Evolutionary conservation across 352 stramenopile genomes (phyloP).

Genomic region (Discostella stelligera): DNA sequence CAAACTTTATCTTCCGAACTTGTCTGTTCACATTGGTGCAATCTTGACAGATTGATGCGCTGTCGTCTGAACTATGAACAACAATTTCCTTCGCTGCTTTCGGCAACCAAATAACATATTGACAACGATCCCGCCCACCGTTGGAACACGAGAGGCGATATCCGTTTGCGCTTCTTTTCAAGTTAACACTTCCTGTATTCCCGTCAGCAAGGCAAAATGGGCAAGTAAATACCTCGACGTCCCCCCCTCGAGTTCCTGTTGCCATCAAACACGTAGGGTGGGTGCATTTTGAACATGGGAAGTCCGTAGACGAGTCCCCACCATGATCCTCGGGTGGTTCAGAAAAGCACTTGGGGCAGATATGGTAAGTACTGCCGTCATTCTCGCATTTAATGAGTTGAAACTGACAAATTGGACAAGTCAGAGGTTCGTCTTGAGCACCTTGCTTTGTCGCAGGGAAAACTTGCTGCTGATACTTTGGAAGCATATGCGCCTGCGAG

Average conservation of each 20-base stretch:
- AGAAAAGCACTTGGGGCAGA: slow-evolving; percentile 79
- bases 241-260: slow-evolving; percentile 55
- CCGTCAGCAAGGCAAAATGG: slow-evolving; percentile 62
- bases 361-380: slow-evolving; percentile 64
- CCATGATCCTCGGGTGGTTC: slow-evolving; percentile 68
- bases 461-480: slow-evolving; percentile 50
- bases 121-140: slow-evolving; percentile 48
- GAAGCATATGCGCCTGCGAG: slow-evolving; percentile 57
- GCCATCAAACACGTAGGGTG: slow-evolving; percentile 71
- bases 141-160: slow-evolving; percentile 72
- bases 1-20: slow-evolving; percentile 73
- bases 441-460: slow-evolving; percentile 26
- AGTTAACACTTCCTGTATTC: slow-evolving; percentile 50
- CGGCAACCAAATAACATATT: slow-evolving; percentile 75
- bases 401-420: slow-evolving; percentile 79
- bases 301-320: slow-evolving; percentile 51
- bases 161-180: slow-evolving; percentile 58
- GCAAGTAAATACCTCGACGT: slow-evolving; percentile 70
- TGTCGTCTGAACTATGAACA: slow-evolving; percentile 30
- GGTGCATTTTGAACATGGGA: slow-evolving; percentile 73
- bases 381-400: slow-evolving; percentile 66
- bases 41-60: slow-evolving; percentile 49
- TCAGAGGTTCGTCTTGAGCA: slow-evolving; percentile 47
- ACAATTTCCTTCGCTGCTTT: slow-evolving; percentile 58
- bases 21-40: slow-evolving; percentile 52